Base-by-base conservation (phyloP, 1,284 basidiomycete genomes). In the Flammula alnicola region DNA sequence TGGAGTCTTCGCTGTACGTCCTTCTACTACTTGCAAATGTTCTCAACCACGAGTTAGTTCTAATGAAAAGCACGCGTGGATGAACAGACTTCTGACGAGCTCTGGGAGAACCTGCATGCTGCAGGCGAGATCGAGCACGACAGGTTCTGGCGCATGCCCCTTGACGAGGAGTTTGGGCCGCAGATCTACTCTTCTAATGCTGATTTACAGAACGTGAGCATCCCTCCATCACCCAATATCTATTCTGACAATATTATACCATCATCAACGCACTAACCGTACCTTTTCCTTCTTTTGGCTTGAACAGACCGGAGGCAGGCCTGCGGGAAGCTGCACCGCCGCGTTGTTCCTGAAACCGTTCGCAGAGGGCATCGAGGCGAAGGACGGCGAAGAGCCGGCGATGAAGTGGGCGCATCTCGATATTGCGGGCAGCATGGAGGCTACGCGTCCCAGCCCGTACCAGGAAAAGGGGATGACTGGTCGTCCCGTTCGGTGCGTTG, bases 291-390 rank as follows among this genome's bases (percentile, higher is more conserved):
- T n/a, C 3, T 37, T 48, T 25, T 25, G 17, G 20, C 41, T 54
- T 36, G 37, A 51, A 17, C 61, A 88, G 83, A 81, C 75, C 10
- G 91, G 92, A 42, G 92, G 91, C 17, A 75, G 73, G 35, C 74
- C 82, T 14, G 93, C 74, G 10, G 93, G 92, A 22, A 77, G 82
- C 42, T 86, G 82, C 67, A 94, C 92, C 1, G 93, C 93, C 2
- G 93, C 93, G 4, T 75, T 95, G 33, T 95, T 96, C 83, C 76
- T 96, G 52, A 91, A 92, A 67, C 74, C 82, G 1, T 91, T 91
- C 58, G 86, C 87, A 2, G 76, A 85, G n/a, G 88, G 92, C 10
- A 84, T 90, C 47, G 83, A 86, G 45, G 61, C 65, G 16, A 70
- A 74, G 49, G 68, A 73, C 9, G 76, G 75, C 6, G 22, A 77